Evolutionary conservation across 2,329 filamentous ascomycete species (phyloP), one percentile per base, ranked within the genome.

Genomic region (Macroventuria anomochaeta): DNA sequence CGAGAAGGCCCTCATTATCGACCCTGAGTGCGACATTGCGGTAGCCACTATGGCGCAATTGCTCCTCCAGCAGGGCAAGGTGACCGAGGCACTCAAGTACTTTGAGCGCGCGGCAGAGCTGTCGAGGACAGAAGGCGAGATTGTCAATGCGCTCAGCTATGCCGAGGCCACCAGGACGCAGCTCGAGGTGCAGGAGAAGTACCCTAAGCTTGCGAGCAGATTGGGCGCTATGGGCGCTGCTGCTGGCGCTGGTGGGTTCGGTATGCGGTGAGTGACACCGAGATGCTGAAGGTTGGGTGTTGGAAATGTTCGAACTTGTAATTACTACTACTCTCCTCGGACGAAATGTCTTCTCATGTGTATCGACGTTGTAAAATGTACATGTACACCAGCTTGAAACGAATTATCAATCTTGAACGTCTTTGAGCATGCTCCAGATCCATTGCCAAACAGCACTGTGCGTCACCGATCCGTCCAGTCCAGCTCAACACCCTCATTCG

Each of bases 1-100:
- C 83, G 88, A 97, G 78, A 97, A 96, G 83, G 95, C 95, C 25
- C 82, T 99, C 43, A 96, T 97, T 70, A 96, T 99, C 74, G 95
- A 99, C 70, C 95, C 95, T 21, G 95, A 99, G 76, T 99, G 95
- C 74, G 95, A 99, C 70, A 99, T 99, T 71, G 95, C 95, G 34
- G 95, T 99, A 34, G 95, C 95, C 46, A 99, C 95, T 48, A 97
- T 99, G 91, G 95, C 95, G 10, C 95, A 99, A 78, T 86, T 99
- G 34, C 87, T 99, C 46, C 85, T 99, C 29, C 95, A 99, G 77
- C 95, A 97, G 81, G 95, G 95, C 76, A 97, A 97, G 80, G 93
- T 99, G 53, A 90, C 89, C 29, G 91, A 97, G 59, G 95, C 95
- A 0, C 86, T 99, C 62, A 91, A 89, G 77, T 97, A 97, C 81